Conservation (phyloP, 2,329 filamentous ascomycete species). For the Colletotrichum paranaense region DNA sequence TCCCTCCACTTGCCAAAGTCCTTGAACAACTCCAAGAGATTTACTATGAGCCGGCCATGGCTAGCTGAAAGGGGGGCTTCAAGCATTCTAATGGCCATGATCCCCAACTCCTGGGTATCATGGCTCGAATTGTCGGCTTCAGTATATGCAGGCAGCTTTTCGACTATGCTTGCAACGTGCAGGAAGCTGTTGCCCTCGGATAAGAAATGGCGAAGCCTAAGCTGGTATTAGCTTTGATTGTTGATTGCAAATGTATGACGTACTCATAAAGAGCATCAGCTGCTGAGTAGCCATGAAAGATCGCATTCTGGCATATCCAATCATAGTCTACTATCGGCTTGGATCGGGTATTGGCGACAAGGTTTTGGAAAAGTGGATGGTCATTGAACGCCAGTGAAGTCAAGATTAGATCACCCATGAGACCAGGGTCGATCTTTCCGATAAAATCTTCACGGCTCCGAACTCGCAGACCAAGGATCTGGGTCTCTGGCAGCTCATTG, state of each 20-base stretch:
- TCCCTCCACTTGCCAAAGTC: constrained; percentile 11
- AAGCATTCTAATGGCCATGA: background rate
- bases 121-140: background rate
- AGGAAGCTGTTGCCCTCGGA: constrained; percentile 11
- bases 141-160: constrained; percentile 8
- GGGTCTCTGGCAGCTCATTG: background rate
- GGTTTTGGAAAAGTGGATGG: background rate
- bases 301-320: constrained; percentile 9
- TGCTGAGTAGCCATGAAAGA: background rate
- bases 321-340: constrained; percentile 14
- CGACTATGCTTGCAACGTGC: constrained; percentile 1
- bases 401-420: constrained; percentile 18
- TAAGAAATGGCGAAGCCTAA: constrained; percentile 19
- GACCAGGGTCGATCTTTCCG: background rate
- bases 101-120: background rate
- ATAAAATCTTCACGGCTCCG: constrained; percentile 3
- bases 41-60: constrained; percentile 19
- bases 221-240: background rate
- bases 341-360: background rate
- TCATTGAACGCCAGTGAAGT: constrained; percentile 3
- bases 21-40: constrained; percentile 15
- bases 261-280: constrained; percentile 13
- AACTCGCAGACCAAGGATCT: constrained; percentile 5
- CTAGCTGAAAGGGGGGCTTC: constrained; percentile 8
- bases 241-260: background rate